These are phyloP conservation scores for Cyberlindnera mississippiensis DNA, from an alignment of 805 yeast species.

Conservation along the genomic window DNA sequence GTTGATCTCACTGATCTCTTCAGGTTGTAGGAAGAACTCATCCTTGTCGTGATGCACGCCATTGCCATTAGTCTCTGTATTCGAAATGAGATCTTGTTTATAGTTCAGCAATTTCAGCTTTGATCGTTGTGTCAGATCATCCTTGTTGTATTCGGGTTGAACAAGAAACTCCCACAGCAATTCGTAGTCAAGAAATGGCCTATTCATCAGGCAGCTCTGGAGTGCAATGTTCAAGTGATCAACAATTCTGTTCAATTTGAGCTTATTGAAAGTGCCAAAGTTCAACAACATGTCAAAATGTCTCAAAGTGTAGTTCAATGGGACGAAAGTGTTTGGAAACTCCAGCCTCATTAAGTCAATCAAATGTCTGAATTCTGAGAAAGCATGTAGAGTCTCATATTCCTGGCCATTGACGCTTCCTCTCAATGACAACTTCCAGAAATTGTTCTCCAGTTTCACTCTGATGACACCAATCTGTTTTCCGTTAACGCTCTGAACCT, in stretches of 20 bases:
- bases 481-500: slow-evolving; percentile 21
- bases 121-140: slow-evolving; percentile 34
- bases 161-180: slow-evolving; percentile 41
- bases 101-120: slow-evolving; percentile 21
- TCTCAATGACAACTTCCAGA: slow-evolving; percentile 29
- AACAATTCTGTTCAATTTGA: slow-evolving; percentile 44
- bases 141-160: slow-evolving; percentile 28
- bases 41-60: slow-evolving; percentile 9
- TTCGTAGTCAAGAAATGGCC: slow-evolving; percentile 33
- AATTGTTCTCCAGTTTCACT: slow-evolving; percentile 30
- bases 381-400: slow-evolving; percentile 26
- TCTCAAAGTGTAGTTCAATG: slow-evolving; percentile 23
- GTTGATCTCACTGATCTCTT: slow-evolving; percentile 42
- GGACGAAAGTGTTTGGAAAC: slow-evolving; percentile 33
- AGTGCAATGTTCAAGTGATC: slow-evolving; percentile 47
- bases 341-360: slow-evolving; percentile 35
- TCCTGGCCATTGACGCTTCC: slow-evolving; percentile 16
- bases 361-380: slow-evolving; percentile 31
- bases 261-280: slow-evolving; percentile 36
- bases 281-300: slow-evolving; percentile 21
- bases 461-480: slow-evolving; percentile 33
- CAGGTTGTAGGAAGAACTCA: slow-evolving; percentile 28
- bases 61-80: slow-evolving; percentile 3
- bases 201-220: slow-evolving; percentile 37
- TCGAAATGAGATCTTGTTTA: slow-evolving; percentile 30